Evolutionary conservation across 805 yeast species (phyloP).

Genomic region (Tetrapisispora nanseiensis): DNA sequence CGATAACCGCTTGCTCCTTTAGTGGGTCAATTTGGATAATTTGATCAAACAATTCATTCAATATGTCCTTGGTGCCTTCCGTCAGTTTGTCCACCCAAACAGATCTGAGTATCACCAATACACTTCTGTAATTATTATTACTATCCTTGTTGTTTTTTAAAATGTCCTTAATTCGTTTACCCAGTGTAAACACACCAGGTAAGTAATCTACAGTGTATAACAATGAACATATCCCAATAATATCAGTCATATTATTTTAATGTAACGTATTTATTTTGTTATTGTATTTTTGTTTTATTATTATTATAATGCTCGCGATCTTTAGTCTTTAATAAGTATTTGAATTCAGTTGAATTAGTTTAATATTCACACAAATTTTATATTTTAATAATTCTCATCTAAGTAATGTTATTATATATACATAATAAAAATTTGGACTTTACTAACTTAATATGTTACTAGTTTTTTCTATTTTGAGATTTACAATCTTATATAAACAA

Average conservation of each 20-base stretch:
- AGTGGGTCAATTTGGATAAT: constrained; percentile 22
- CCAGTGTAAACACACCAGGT: constrained; percentile 50
- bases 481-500: too few relatives aligned
- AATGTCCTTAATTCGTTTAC: constrained; percentile 25
- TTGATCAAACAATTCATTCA: constrained; percentile 18
- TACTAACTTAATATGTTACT: too few relatives aligned
- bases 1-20: constrained; percentile 13
- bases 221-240: constrained; percentile 28
- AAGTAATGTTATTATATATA: too few relatives aligned
- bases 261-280: neutral
- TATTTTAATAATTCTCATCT: too few relatives aligned
- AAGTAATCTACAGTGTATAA: constrained; percentile 43
- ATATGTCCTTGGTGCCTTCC: constrained; percentile 10
- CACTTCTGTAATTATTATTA: constrained; percentile 5
- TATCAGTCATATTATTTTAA: neutral
- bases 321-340: too few relatives aligned
- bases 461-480: too few relatives aligned
- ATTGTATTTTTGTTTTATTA: neutral
- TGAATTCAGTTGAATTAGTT: too few relatives aligned
- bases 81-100: constrained; percentile 13
- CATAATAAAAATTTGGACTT: too few relatives aligned
- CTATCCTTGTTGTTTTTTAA: constrained; percentile 1
- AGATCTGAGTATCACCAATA: constrained; percentile 16
- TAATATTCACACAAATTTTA: too few relatives aligned
- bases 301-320: neutral